Base-by-base conservation (phyloP, 129 eudicot genomes). In the Scalesia atractyloides region DNA sequence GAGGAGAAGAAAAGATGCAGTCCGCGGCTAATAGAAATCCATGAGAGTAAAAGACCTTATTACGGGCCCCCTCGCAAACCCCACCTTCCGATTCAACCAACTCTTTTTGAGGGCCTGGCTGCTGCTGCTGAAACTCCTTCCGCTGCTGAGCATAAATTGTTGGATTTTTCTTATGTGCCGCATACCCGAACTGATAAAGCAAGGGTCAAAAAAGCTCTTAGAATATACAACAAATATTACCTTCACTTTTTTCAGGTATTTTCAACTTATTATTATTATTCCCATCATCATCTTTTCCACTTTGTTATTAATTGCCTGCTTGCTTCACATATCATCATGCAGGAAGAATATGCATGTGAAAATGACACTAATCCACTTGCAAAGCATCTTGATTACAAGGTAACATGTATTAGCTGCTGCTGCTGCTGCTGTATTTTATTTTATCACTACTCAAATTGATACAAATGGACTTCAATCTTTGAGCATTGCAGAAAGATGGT, bases 131-230 rank as follows among this genome's bases (percentile, higher is more conserved):
- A 24, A 24, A 24, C 30, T 24, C 30, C 30, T 24, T 24, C 30
- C 30, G 30, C 34, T 30, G 4, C 18, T 49, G 54, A 52, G 22
- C 64, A 3, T 18, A 51, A 37, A 59, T 41, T 37, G 20, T 62
- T 39, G 72, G 60, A 24, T 39, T 30, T 13, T 1, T 48, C 58
- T 53, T 73, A 60, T 41, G 64, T 49, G 64, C 26, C 74, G 70
- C 73, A 70, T 64, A 37, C 58, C 44, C 73, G 68, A 50, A 66
- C 19, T 43, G 66, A 61, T 18, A 44, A 46, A 43, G 87, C 81
- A 20, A 80, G 77, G 80, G 87, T 84, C 20, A 80, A 76, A 59
- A 67, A 80, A 49, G 58, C 84, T 15, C 74, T 84, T 36, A 72
- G 73, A 48, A 59, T 59, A 41, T 83, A 37, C 80, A 72, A 76